These are phyloP conservation scores for Ceratopteris richardii DNA, from an alignment of 75 land plant species.

Conservation along the genomic window DNA sequence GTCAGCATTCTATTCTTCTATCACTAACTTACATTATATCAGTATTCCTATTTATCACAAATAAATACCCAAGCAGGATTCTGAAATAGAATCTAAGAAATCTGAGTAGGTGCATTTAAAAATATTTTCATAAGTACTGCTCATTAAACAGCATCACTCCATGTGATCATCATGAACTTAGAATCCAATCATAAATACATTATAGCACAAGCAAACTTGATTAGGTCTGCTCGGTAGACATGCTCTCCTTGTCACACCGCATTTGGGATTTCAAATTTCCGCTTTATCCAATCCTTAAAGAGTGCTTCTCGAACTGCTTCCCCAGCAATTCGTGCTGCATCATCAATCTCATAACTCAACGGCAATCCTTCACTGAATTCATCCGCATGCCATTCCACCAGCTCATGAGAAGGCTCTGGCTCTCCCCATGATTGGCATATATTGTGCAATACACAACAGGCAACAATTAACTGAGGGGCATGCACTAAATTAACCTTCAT, in stretches of 20 bases:
- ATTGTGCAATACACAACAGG: constrained; percentile 38
- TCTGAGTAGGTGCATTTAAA: too few relatives aligned
- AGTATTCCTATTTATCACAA: too few relatives aligned
- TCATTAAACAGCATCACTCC: too few relatives aligned
- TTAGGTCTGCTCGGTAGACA: background rate
- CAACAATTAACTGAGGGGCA: constrained; percentile 20
- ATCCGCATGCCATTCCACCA: constrained; percentile 8
- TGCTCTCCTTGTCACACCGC: background rate
- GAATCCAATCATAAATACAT: too few relatives aligned
- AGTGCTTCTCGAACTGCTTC: constrained; percentile 19
- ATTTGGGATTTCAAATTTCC: constrained; percentile 9
- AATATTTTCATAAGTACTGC: too few relatives aligned
- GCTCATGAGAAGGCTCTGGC: constrained; percentile 15
- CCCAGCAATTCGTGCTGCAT: constrained; percentile 12
- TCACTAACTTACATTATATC: too few relatives aligned
- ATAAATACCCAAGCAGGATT: too few relatives aligned
- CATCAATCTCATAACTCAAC: constrained; percentile 3
- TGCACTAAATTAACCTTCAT: constrained; percentile 24
- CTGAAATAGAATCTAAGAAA: too few relatives aligned
- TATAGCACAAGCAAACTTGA: background rate
- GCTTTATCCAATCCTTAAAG: constrained; percentile 25
- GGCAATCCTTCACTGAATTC: constrained; percentile 3
- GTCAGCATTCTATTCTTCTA: too few relatives aligned
- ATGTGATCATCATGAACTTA: too few relatives aligned
- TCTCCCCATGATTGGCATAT: constrained; percentile 29